These are phyloP conservation scores for Trichophyton rubrum DNA, from an alignment of 2,329 filamentous ascomycete species.

Conservation along the genomic window DNA sequence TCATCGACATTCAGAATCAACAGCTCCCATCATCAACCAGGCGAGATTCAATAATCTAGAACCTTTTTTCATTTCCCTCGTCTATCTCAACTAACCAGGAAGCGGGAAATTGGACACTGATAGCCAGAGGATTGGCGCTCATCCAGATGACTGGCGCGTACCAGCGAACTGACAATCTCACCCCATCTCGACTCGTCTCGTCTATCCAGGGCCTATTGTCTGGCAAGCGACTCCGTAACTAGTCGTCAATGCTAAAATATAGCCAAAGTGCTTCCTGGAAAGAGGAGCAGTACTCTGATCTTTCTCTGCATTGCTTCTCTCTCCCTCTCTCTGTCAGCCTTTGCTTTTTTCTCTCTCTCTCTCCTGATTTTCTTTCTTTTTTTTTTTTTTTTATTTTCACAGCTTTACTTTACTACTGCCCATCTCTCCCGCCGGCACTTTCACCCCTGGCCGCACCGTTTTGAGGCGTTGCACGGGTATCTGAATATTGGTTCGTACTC, in stretches of 20 bases:
- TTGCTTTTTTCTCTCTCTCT: not conserved
- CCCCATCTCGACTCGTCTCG: not conserved
- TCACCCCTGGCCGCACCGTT: not conserved
- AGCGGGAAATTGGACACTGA: too few relatives aligned
- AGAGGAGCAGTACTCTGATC: not conserved
- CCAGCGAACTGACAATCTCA: not conserved
- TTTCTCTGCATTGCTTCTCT: not conserved
- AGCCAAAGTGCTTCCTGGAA: not conserved
- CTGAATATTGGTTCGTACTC: constrained; percentile 1
- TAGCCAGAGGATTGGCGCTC: too few relatives aligned
- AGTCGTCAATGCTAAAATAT: not conserved
- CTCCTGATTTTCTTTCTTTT: not conserved
- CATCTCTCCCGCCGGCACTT: not conserved
- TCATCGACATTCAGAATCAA: too few relatives aligned
- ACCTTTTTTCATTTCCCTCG: not conserved
- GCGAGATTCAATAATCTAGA: not conserved
- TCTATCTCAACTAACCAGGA: too few relatives aligned
- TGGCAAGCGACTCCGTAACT: not conserved
- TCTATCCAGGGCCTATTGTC: not conserved
- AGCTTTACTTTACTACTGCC: not conserved
- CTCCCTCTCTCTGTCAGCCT: not conserved
- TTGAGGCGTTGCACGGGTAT: constrained; percentile 2
- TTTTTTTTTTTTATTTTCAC: too few relatives aligned
- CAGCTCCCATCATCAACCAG: not conserved
- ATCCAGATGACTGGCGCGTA: too few relatives aligned